Base-by-base conservation (phyloP, 495 filamentous ascomycete genomes). In the Astrothelium subdiscretum region DNA sequence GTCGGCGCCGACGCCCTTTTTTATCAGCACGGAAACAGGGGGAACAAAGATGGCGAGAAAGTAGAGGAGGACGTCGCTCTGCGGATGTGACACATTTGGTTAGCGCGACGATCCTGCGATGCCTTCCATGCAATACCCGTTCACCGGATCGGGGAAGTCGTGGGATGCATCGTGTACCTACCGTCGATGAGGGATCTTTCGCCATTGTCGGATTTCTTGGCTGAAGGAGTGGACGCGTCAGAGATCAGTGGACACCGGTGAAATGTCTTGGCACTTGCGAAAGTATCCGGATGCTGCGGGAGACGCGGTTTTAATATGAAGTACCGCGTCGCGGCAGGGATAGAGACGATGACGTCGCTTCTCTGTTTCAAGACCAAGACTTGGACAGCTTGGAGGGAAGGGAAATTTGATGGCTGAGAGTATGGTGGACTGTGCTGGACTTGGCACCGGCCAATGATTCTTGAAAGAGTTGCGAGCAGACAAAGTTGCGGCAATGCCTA, bases 11-110 rank as follows among this genome's bases (percentile, higher is more conserved):
- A 64, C 66, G 32, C 70, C 70, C 4, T 58, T 65, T 32, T 68
- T 70, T 3, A 72, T 24, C 58, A 72, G 66, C 13, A 72, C 70
- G 2, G 68, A 32, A 29, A 72, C 38, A 32, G 58, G 58, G 22
- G 70, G 70, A 6, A 72, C 31, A 48, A 71, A 62, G 48, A 71
- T 66, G 12, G 69, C 69, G 31, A 71, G 29, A 57, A 71, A 31
- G 67, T 69, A 69, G 60, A 71, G 63, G 54, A 59, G 40, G 29
- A 66, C 31, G 31, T 69, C 67, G 29, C 44, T 51, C 69, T 71
- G 31, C n/a, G 48, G 42, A 48, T 20, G 42, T n/a, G 42, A 48
- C 18, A 10, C 42, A 26, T 10, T 29, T 29, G 35, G 15, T 38
- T 38, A n/a, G n/a, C n/a, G n/a, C n/a, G n/a, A n/a, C n/a, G n/a